Base-by-base conservation (phyloP, 805 yeast genomes). In the Suhomyces kilbournensis region DNA sequence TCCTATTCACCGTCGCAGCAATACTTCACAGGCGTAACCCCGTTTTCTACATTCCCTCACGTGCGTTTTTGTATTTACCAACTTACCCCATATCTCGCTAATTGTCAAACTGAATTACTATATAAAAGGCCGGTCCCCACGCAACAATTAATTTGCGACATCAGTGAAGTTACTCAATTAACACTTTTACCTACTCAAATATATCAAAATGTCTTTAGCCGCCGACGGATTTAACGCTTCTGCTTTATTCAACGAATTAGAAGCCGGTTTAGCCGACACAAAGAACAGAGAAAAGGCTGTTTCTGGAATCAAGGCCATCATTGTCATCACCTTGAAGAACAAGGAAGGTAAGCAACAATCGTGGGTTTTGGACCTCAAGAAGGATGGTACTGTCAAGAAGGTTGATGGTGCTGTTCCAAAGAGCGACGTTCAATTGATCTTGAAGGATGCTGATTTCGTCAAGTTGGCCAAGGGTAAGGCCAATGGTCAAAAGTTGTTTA, bases 401-500 rank as follows among this genome's bases (percentile, higher is more conserved):
- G 68, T 69, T 47, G 80, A 76, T 44, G 78, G 77, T 28, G 68
- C 75, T 50, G 80, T 80, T 43, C 72, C 78, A 52, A 79, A 81
- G 65, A 63, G 61, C 56, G 96, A 89, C 60, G 84, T 89, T 60
- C 83, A 78, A 52, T 81, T 89, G 65, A 72, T 78, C 60, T 74
- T 88, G 60, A 74, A 72, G 54, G 96, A 89, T 63, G 78, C 80
- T 52, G 88, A 87, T 68, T 83, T 90, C 61, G 84, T 79, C 60
- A 83, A 80, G 67, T 79, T 90, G 60, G 87, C 87, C 50, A 73
- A 76, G 55, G 96, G 96, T 56, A 87, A 88, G 77, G 84, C 90
- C 57, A 86, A 85, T 69, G 90, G 96, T 46, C 96, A 90, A 72
- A 85, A 84, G 74, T 79, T 90, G 64, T 90, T 88, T 70, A 82